Conservation (phyloP, 2,329 filamentous ascomycete species). For the Pseudopithomyces maydicus region DNA sequence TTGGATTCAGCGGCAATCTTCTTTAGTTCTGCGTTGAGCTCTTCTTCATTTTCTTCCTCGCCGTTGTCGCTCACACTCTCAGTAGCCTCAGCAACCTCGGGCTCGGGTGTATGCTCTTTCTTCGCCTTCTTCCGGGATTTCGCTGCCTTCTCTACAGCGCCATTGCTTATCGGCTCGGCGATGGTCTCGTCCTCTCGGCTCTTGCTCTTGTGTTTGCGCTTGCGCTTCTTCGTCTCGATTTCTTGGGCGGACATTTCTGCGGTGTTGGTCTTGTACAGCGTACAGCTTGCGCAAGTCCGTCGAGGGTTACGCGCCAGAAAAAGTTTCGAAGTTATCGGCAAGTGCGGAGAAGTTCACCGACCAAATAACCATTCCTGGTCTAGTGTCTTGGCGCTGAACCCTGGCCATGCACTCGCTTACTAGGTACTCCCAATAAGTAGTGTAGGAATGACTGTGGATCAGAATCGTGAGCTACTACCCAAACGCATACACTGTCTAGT, state of each 20-base stretch:
- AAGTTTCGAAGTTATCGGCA: conserved; percentile 22
- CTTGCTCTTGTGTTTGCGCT: conserved; percentile 53
- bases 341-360: conserved; percentile 6
- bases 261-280: conserved; percentile 5
- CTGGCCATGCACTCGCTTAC: not conserved
- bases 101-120: conserved; percentile 43
- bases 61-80: conserved; percentile 26
- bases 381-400: not conserved
- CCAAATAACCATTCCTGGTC: not conserved
- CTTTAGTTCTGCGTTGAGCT: conserved; percentile 42
- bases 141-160: conserved; percentile 29
- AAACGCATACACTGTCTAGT: too few species aligned
- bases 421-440: too few species aligned
- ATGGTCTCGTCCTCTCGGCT: conserved; percentile 31
- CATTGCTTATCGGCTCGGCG: conserved; percentile 39
- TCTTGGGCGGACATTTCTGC: conserved; percentile 45
- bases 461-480: too few species aligned
- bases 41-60: conserved; percentile 41
- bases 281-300: conserved; percentile 11
- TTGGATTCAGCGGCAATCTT: conserved; percentile 35
- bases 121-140: conserved; percentile 50
- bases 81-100: conserved; percentile 27
- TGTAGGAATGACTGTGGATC: too few species aligned
- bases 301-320: conserved; percentile 27
- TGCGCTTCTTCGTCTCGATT: conserved; percentile 52